Evolutionary conservation across 306 rosid genomes (phyloP).

Genomic region (Fragaria nilgerrensis): DNA sequence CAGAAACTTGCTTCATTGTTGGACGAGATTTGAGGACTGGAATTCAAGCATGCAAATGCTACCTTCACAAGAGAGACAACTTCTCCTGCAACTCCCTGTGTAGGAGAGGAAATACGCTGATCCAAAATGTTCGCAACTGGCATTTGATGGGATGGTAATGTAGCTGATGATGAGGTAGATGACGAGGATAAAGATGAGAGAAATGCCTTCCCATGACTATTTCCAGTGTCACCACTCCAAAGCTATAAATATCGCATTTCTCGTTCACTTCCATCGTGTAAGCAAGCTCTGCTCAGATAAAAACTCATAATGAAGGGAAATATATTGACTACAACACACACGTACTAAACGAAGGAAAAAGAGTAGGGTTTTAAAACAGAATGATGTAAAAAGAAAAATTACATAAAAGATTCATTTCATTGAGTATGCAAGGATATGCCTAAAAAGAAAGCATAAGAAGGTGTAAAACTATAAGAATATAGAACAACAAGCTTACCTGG

Average conservation of each 20-base stretch:
- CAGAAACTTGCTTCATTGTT: slow-evolving; percentile 13
- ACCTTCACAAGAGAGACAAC: not conserved
- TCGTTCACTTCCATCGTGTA: not conserved
- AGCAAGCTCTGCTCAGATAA: not conserved
- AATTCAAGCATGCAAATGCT: slow-evolving; percentile 2
- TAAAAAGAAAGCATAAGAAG: not conserved
- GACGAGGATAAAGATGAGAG: not conserved
- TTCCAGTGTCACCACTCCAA: slow-evolving; percentile 18
- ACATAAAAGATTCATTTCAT: not conserved
- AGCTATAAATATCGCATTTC: slow-evolving; percentile 11
- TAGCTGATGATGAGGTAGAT: not conserved
- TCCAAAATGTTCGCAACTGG: not conserved
- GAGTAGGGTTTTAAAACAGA: not conserved
- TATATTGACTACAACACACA: not conserved
- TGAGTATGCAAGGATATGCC: not conserved
- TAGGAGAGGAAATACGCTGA: not conserved
- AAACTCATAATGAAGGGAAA: too few relatives aligned
- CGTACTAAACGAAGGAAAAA: not conserved
- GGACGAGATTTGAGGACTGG: slow-evolving; percentile 9
- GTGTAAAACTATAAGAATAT: not conserved
- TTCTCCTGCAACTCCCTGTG: not conserved
- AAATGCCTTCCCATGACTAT: slow-evolving; percentile 10
- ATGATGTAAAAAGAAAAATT: not conserved
- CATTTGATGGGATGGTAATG: not conserved
- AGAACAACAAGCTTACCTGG: slow-evolving; percentile 15